Evolutionary conservation across 148 eudicot genomes (phyloP).

Genomic region (Pharnaceum exiguum): DNA sequence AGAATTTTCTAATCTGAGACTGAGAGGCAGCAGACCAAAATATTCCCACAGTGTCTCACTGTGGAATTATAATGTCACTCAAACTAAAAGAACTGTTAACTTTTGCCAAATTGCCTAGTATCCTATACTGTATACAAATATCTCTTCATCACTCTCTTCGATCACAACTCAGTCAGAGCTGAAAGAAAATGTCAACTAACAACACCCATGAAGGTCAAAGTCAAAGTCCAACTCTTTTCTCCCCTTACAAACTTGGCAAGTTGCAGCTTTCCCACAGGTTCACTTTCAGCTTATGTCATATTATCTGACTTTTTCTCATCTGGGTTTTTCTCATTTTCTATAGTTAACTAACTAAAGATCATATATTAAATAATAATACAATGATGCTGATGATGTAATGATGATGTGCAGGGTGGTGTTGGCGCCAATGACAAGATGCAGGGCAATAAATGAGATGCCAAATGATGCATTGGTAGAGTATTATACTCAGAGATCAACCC

Average conservation of each 20-base stretch:
- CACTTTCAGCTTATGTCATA: not conserved
- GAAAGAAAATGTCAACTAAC: conserved; percentile 19
- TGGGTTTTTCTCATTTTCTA: not conserved
- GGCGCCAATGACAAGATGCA: conserved; percentile 96
- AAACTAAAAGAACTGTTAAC: too few species aligned
- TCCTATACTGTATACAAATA: not conserved
- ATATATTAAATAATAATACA: not conserved
- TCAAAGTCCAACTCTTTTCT: conserved; percentile 38
- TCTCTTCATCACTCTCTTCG: not conserved
- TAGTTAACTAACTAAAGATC: not conserved
- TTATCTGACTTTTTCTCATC: not conserved
- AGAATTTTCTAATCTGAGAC: too few species aligned
- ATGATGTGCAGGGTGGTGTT: conserved; percentile 87
- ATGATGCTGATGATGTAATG: too few species aligned
- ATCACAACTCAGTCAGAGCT: too few species aligned
- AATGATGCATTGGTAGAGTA: conserved; percentile 53
- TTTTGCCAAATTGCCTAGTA: too few species aligned
- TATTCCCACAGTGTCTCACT: too few species aligned
- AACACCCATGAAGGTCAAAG: conserved; percentile 8
- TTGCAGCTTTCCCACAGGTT: conserved; percentile 84
- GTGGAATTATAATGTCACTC: too few species aligned
- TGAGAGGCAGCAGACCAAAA: too few species aligned
- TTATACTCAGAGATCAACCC: conserved; percentile 74
- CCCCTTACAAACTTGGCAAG: conserved; percentile 77
- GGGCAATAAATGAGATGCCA: conserved; percentile 71